Evolutionary conservation across 2,329 filamentous ascomycete genomes (phyloP).

Genomic region (Penicillium sp.): DNA sequence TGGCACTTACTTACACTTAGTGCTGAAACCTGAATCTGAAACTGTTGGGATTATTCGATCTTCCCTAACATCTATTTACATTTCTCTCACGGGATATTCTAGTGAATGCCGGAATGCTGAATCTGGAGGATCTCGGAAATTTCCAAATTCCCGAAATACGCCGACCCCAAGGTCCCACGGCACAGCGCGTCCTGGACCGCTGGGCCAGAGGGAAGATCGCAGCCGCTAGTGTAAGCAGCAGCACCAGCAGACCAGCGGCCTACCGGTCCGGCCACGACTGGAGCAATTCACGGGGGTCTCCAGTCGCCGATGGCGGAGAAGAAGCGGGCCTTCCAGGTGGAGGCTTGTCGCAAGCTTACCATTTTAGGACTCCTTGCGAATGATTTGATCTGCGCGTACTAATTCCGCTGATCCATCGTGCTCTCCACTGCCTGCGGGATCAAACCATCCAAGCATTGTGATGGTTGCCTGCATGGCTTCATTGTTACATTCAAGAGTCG

Average conservation of each 20-base stretch:
- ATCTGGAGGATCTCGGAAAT: neutral
- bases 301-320: conserved; percentile 23
- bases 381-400: conserved; percentile 6
- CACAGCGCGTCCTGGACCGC: neutral
- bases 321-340: conserved; percentile 13
- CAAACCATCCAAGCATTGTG: neutral
- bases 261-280: conserved; percentile 3
- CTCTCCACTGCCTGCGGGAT: neutral
- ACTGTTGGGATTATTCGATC: neutral
- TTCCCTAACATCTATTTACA: no score
- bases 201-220: conserved; percentile 11
- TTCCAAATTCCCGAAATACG: conserved; percentile 16
- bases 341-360: conserved; percentile 19
- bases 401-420: neutral
- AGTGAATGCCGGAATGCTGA: no score
- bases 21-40: neutral
- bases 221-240: conserved; percentile 9
- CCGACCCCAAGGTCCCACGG: conserved; percentile 7
- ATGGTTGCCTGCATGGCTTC: neutral
- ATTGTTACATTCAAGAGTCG: neutral
- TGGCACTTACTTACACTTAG: no score
- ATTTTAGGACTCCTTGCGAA: neutral
- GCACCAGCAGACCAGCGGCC: no score
- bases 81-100: no score
- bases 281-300: conserved; percentile 5